phyloP scores from a whole-genome alignment of 768 basidiomycete species.

The Lentinus tigrinus region DNA sequence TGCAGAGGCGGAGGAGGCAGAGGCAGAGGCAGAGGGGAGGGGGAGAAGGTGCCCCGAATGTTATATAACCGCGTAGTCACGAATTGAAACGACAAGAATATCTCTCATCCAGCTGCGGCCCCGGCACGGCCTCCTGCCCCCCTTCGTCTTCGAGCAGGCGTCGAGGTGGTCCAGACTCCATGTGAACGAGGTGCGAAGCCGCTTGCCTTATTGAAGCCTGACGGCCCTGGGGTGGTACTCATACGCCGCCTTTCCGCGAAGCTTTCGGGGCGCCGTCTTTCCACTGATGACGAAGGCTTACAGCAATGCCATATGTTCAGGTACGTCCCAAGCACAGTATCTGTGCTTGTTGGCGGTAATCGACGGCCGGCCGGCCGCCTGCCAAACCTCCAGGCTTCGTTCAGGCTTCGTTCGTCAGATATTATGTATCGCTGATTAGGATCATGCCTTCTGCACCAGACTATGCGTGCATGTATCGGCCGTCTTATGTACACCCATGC shows the following conservation, averaged over 20 bases:
- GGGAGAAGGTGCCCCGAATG: background rate
- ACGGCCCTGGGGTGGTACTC: background rate
- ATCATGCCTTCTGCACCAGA: no score
- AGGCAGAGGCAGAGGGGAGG: background rate
- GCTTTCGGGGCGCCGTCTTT: background rate
- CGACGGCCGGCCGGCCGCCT: no score
- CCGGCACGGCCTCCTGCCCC: background rate
- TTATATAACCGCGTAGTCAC: constrained; percentile 21
- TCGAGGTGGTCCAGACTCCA: no score
- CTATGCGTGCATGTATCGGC: no score
- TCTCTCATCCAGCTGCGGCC: constrained; percentile 1
- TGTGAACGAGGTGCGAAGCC: no score
- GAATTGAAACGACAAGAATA: constrained; percentile 24
- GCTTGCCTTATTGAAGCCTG: no score
- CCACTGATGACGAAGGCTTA: background rate
- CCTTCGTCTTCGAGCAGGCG: no score
- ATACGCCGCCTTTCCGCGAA: background rate
- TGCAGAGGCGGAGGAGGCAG: background rate
- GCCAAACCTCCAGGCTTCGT: no score
- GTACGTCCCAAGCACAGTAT: background rate
- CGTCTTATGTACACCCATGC: no score
- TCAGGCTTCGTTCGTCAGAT: no score
- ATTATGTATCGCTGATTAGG: no score
- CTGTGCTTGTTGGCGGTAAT: background rate
- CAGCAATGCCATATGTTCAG: constrained; percentile 9